phyloP scores from a whole-genome alignment of 192 early-diverging fungal genomes.

The Umbelopsis sp. region DNA sequence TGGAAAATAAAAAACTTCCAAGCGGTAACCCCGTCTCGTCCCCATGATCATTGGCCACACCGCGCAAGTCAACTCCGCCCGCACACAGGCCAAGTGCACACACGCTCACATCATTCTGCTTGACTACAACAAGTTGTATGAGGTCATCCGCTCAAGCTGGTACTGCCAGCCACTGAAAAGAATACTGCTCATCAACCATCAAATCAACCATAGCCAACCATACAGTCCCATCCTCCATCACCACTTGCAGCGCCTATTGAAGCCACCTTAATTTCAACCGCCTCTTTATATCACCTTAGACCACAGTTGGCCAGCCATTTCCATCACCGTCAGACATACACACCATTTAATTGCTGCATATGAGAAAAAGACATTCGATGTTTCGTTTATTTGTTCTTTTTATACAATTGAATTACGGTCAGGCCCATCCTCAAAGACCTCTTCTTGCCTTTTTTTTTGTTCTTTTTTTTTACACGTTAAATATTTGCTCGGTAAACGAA shows the following conservation, averaged over 20 bases:
- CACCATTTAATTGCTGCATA: neutral
- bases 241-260: too few species aligned
- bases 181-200: too few species aligned
- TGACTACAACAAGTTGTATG: neutral
- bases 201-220: too few species aligned
- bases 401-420: slow-evolving; percentile 3
- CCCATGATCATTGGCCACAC: slow-evolving; percentile 13
- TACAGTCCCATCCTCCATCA: too few species aligned
- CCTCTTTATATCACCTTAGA: neutral
- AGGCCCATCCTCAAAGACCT: neutral
- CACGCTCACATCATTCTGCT: too few species aligned
- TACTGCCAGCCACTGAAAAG: too few species aligned
- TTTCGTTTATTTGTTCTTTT: neutral
- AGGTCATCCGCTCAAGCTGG: neutral
- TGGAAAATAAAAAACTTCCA: neutral
- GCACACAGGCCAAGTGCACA: neutral
- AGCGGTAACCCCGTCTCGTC: neutral
- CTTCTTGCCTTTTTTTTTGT: neutral
- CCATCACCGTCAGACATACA: neutral
- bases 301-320: neutral
- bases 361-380: neutral
- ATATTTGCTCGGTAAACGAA: too few species aligned
- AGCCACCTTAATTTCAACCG: too few species aligned
- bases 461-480: neutral
- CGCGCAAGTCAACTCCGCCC: neutral